Base-by-base conservation (phyloP, 192 early-diverging fungal species). In the Coemansia sp. region DNA sequence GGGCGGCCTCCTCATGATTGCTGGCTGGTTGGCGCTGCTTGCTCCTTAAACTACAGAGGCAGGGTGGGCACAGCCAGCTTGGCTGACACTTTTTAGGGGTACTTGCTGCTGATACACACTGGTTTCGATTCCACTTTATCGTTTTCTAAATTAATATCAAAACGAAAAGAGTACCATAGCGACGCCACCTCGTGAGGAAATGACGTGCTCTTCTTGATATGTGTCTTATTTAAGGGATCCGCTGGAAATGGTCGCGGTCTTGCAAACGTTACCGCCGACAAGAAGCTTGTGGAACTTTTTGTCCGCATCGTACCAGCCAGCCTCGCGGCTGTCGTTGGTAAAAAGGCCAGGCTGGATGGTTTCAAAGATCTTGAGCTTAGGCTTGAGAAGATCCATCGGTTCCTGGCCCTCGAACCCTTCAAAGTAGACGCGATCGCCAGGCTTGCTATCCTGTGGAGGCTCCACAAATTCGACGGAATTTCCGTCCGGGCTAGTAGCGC, bases 301-400 rank as follows among this genome's bases (percentile, higher is more conserved):
- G 44, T 74, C 53, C 33, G 72, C 83, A 23, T 82, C 68, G 65
- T 84, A 81, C 83, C 76, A 92, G 62, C 82, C 84, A 29, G 90
- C 90, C 50, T 84, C 61, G 58, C 76, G 70, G 61, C 90, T 85
- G 31, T 85, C 84, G 58, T 85, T 84, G 25, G 90, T 93, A 59
- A 87, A 84, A 48, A 92, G 78, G 17, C 87, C 89, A 27, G 95
- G 93, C 84, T 97, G 95, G 48, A 99, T 91, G 27, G 92, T 91
- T 72, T 99, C 97, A 85, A 87, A 99, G 60, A 95, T 87, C 84
- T 99, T 99, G 86, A 94, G 94, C 85, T 99, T 99, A 63, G 97
- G 95, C 74, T 96, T 96, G 59, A 99, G 86, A 28, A 91, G 84
- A 60, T 84, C 87, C 65, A 97, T 95, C 29, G 97, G 94, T 64